Percentiles rank a stretch among this genome's conserved stretches.
phyloP scores from a whole-genome alignment of 345 rosid species.

The Populus ilicifolia region DNA sequence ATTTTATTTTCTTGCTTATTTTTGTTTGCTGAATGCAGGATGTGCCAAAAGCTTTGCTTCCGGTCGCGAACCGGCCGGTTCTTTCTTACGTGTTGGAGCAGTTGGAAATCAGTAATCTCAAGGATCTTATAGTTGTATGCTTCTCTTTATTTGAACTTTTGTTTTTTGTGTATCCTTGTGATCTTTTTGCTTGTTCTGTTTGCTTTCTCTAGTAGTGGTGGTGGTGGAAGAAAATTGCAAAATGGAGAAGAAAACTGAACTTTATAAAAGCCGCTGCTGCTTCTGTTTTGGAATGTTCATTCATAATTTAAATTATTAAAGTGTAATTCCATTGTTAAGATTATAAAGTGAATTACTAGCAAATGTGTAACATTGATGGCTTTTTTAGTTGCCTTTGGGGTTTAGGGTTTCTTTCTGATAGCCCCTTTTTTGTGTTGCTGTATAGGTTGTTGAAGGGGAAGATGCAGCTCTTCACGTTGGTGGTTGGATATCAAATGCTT shows the following conservation, averaged over 20 bases:
- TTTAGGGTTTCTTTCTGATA: background rate
- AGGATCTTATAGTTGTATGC: slow-evolving; percentile 85
- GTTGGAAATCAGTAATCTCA: slow-evolving; percentile 69
- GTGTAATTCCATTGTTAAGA: background rate
- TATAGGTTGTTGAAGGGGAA: slow-evolving; percentile 90
- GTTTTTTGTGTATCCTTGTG: background rate
- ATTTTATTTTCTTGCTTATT: background rate
- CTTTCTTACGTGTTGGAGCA: slow-evolving; percentile 79
- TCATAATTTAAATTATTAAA: background rate
- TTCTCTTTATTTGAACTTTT: background rate
- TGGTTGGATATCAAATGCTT: slow-evolving; percentile 85
- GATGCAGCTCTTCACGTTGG: slow-evolving; percentile 82
- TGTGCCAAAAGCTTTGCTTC: slow-evolving; percentile 85
- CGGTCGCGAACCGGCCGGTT: slow-evolving; percentile 90
- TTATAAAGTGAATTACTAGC: background rate
- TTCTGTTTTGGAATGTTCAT: background rate
- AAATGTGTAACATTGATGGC: background rate
- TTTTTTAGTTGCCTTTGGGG: background rate
- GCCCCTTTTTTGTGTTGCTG: background rate
- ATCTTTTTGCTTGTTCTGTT: background rate
- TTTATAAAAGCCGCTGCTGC: background rate
- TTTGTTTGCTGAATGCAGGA: slow-evolving; percentile 44
- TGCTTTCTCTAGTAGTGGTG: background rate
- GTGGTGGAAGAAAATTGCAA: background rate
- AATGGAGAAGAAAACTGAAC: background rate